phyloP scores from a whole-genome alignment of 1,139 yeast genomes.

The Lodderomyces jiufengensis region DNA sequence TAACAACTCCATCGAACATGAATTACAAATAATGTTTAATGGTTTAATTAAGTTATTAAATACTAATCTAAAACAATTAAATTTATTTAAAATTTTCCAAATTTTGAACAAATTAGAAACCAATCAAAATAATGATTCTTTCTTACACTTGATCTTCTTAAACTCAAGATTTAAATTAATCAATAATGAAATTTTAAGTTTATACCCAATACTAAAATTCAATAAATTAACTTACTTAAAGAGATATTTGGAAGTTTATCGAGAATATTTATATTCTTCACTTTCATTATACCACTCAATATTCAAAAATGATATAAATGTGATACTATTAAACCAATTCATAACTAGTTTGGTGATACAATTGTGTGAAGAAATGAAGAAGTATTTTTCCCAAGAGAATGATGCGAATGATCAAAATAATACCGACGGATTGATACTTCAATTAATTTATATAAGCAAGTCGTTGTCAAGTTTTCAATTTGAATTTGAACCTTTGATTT shows the following conservation, averaged over 20 bases:
- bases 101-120: constrained; percentile 57
- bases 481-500: constrained; percentile 53
- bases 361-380: constrained; percentile 24
- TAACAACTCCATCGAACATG: constrained; percentile 50
- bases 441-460: constrained; percentile 72
- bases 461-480: constrained; percentile 68
- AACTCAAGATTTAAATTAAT: constrained; percentile 50
- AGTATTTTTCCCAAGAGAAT: constrained; percentile 21
- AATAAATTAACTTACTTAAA: constrained; percentile 63
- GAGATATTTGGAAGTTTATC: constrained; percentile 72
- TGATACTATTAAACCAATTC: constrained; percentile 31
- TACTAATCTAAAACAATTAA: constrained; percentile 74
- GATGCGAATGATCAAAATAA: constrained; percentile 25
- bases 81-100: constrained; percentile 72
- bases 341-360: constrained; percentile 29
- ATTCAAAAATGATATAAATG: constrained; percentile 38
- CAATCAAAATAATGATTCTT: constrained; percentile 6
- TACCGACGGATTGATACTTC: constrained; percentile 63
- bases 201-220: constrained; percentile 49
- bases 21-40: constrained; percentile 60
- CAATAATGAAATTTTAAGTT: constrained; percentile 52
- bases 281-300: constrained; percentile 64
- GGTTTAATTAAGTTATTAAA: constrained; percentile 67
- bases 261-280: constrained; percentile 78
- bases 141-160: constrained; percentile 20